Evolutionary conservation across 2,329 filamentous ascomycete species (phyloP), one percentile per base, ranked within the genome.

Genomic region (Huntiella moniliformis): DNA sequence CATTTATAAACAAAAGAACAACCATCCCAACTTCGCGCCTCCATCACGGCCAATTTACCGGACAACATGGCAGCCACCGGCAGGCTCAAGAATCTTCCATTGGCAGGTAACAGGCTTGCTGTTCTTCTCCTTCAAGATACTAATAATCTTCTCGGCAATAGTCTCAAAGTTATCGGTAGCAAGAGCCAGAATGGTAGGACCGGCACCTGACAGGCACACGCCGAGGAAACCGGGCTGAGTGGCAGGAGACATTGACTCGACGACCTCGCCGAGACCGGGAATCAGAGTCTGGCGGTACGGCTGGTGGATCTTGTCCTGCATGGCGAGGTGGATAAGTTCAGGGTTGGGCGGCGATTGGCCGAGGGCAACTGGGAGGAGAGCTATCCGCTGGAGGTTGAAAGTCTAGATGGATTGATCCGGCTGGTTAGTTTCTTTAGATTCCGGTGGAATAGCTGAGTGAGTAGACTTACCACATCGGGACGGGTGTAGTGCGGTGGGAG

Each of bases 241-340:
- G 57, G 75, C 73, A 22, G 88, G 91, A 8, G 83, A 94, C 67
- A 96, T 87, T 50, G 81, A 88, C 60, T 85, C 76, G 44, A 98
- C 76, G 45, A 98, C 88, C 58, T 94, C 82, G 12, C 82, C 81
- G 48, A 98, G 71, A 1, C 88, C 91, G 1, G 91, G 91, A 54
- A 98, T 93, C 51, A 98, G 73, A 2, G 74, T 80, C 63, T 91
- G 80, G 45, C 91, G 80, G 67, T 98, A 96, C 38, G 86, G 91
- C 63, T 98, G 91, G 65, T 98, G 91, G 51, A 98, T 77, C 64
- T 87, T 93, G 67, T 98, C 91, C 65, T 96, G 91, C 91, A 98
- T 98, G 40, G 87, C 88, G 41, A 92, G 77, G 66, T 92, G 92
- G 60, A 98, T 98, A 62, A 93, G 80, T 55, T 92, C 80, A 16